Conservation (phyloP, 371 early-diverging fungal genomes). For the Dinochytrium kinnereticum region DNA sequence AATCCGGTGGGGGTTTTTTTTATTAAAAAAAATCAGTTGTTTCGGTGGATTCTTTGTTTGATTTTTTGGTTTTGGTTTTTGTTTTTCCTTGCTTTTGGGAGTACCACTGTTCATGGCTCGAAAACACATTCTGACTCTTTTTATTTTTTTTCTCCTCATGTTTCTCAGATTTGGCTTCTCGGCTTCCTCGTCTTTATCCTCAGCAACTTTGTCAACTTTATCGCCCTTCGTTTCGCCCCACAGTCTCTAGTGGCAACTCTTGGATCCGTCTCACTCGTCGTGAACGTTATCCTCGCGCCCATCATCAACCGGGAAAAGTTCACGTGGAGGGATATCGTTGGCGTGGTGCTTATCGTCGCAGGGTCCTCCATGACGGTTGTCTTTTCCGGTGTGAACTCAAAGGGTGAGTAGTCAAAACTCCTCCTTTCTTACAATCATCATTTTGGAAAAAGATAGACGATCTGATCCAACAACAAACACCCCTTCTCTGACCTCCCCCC, state of each 20-base stretch:
- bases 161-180: slow-evolving; percentile 57
- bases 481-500: too few relatives aligned
- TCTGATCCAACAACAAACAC: too few relatives aligned
- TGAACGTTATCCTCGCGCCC: slow-evolving; percentile 86
- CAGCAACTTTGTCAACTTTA: slow-evolving; percentile 78
- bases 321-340: slow-evolving; percentile 72
- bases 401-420: slow-evolving; percentile 22
- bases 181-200: slow-evolving; percentile 74
- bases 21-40: too few relatives aligned
- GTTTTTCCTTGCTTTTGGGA: background rate
- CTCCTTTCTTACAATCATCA: background rate
- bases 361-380: slow-evolving; percentile 80
- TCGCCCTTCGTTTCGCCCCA: slow-evolving; percentile 83
- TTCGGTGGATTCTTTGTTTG: too few relatives aligned
- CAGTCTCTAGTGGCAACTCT: slow-evolving; percentile 86
- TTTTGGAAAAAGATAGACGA: too few relatives aligned
- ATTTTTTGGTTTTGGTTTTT: background rate
- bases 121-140: too few relatives aligned
- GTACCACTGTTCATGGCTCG: too few relatives aligned
- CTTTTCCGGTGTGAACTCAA: slow-evolving; percentile 61
- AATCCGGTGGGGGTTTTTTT: slow-evolving; percentile 47
- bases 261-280: slow-evolving; percentile 80
- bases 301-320: slow-evolving; percentile 78
- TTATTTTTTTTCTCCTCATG: too few relatives aligned
- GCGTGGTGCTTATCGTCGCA: slow-evolving; percentile 76